phyloP scores from a whole-genome alignment of 768 basidiomycete species.

The Tephrocybe sp. region DNA sequence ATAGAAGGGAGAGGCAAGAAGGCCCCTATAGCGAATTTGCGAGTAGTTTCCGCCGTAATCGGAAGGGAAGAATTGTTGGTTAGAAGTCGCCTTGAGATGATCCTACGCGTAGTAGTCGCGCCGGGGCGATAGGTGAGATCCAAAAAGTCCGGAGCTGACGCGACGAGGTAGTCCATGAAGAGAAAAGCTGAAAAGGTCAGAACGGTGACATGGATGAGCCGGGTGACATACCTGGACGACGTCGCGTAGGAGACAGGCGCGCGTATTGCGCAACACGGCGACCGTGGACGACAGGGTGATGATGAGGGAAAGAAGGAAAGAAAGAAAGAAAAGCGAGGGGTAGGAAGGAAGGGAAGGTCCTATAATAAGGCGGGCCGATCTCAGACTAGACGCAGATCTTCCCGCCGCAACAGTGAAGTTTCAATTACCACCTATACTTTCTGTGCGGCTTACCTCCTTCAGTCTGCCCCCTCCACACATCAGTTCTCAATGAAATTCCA shows the following conservation, averaged over 20 bases:
- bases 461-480: no score
- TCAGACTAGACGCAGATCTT: constrained; percentile 16
- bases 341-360: neutral
- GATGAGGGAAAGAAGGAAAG: neutral
- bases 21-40: constrained; percentile 31
- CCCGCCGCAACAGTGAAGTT: no score
- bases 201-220: neutral
- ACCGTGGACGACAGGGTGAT: neutral
- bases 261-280: no score
- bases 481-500: no score
- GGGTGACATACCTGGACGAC: neutral
- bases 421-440: no score
- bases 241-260: no score
- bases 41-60: constrained; percentile 11
- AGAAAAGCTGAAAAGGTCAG: no score
- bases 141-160: constrained; percentile 16
- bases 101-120: constrained; percentile 8
- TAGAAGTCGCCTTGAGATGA: constrained; percentile 3
- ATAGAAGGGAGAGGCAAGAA: constrained; percentile 58
- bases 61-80: constrained; percentile 5
- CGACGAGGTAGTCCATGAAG: constrained; percentile 19
- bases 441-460: no score
- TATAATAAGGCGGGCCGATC: constrained; percentile 14
- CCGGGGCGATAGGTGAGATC: constrained; percentile 8
- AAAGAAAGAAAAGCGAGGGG: neutral